Percentiles rank a stretch among this genome's conserved stretches.
Conservation (phyloP, 805 yeast genomes). For the Crinitomyces ghanaensis region DNA sequence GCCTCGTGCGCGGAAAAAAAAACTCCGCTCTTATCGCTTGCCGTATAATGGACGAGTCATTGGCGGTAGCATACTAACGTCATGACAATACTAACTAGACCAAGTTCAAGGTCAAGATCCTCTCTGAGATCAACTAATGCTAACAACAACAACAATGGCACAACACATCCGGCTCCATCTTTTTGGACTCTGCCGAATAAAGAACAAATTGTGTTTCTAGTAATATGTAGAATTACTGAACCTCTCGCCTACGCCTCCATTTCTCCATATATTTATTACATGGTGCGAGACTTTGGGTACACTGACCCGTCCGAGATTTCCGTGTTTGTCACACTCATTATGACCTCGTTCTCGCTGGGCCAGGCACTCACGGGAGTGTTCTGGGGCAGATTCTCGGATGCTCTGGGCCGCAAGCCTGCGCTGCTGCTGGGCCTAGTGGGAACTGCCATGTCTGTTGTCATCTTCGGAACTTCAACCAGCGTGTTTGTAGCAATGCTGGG, state of each 20-base stretch:
- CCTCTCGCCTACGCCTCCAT: constrained; percentile 54
- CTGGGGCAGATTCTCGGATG: constrained; percentile 49
- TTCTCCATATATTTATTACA: constrained; percentile 52
- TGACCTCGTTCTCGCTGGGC: constrained; percentile 48
- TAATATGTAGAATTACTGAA: constrained; percentile 37
- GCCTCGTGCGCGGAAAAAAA: no score
- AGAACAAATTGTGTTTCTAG: constrained; percentile 15
- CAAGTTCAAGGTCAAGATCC: no score
- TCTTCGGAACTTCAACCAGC: constrained; percentile 44
- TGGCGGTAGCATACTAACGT: no score
- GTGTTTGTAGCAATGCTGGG: constrained; percentile 43
- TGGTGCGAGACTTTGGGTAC: constrained; percentile 45
- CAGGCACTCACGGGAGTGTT: constrained; percentile 46
- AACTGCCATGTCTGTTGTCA: constrained; percentile 35
- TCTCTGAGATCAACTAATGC: no score
- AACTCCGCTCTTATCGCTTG: no score
- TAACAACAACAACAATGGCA: no score
- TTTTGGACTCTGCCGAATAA: constrained; percentile 17
- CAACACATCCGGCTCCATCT: no score
- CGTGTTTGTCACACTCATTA: constrained; percentile 35
- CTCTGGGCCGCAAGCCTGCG: constrained; percentile 44
- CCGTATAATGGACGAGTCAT: no score
- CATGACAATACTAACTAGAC: no score
- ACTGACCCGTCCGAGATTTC: constrained; percentile 16
- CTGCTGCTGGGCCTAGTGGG: constrained; percentile 42